These are phyloP conservation scores for Cylindrotheca closterium DNA, from an alignment of 108 stramenopile species.

Conservation along the genomic window DNA sequence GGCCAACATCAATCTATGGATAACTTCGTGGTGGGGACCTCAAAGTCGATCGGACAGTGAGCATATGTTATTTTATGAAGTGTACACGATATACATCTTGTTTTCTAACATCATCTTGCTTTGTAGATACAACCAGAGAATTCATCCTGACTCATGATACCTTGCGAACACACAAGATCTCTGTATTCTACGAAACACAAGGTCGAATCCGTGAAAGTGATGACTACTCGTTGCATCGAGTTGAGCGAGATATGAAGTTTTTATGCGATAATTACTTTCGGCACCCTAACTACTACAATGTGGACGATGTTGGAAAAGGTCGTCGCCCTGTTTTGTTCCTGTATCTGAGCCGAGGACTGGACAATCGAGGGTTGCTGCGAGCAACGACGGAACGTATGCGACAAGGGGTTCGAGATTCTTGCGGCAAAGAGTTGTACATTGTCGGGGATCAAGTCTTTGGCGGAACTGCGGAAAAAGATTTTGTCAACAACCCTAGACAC, in stretches of 20 bases:
- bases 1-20: slow-evolving; percentile 33
- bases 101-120: no score
- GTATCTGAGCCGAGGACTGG: slow-evolving; percentile 34
- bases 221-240: not conserved
- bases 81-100: no score
- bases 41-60: slow-evolving; percentile 18
- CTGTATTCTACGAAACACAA: slow-evolving; percentile 43
- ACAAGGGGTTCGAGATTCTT: not conserved
- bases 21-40: slow-evolving; percentile 49
- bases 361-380: slow-evolving; percentile 13
- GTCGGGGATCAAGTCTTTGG: slow-evolving; percentile 46
- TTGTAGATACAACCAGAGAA: slow-evolving; percentile 15
- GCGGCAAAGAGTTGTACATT: slow-evolving; percentile 28
- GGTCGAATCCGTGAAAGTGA: slow-evolving; percentile 19
- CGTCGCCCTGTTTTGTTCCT: slow-evolving; percentile 39
- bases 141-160: slow-evolving; percentile 18
- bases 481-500: no score
- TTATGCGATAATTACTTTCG: slow-evolving; percentile 35
- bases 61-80: no score
- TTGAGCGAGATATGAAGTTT: slow-evolving; percentile 26
- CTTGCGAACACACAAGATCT: slow-evolving; percentile 29
- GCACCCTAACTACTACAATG: slow-evolving; percentile 36
- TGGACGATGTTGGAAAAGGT: slow-evolving; percentile 16
- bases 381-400: slow-evolving; percentile 23
- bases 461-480: slow-evolving; percentile 7